Evolutionary conservation across 2,329 filamentous ascomycete genomes (phyloP), one percentile per base, ranked within the genome.

Genomic region (Trematosphaeria pertusa): DNA sequence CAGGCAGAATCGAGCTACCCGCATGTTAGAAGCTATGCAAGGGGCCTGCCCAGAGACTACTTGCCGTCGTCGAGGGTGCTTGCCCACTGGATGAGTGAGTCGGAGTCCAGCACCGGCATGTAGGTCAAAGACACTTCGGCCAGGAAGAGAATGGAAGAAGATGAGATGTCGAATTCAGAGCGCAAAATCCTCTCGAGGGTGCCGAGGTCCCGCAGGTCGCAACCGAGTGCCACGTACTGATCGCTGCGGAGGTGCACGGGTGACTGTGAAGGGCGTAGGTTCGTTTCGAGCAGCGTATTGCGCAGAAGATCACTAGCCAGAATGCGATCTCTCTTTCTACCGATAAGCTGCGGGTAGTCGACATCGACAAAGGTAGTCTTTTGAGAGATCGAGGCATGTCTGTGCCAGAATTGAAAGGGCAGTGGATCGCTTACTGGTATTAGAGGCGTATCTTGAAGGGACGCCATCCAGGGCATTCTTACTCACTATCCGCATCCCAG

Each of bases 71-170:
- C 81, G 38, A 95, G 76, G 9, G 75, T 82, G 43, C 84, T 83
- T n/a, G 88, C 87, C 91, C 91, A 97, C 39, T 78, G 68, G 21
- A 97, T 86, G 7, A 97, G 77, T 12, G 81, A 78, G 74, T 96
- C 87, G 5, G 91, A 86, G 31, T 84, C 85, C 17, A 81, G 70
- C 2, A 84, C 83, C 45, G 91, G 85, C 89, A 96, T 95, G 62
- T 96, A 96, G 1, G 91, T 94, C 31, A 96, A 83, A 3, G 91
- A 95, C 11, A 96, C 91, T 72, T 97, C 93, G 1, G 91, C 91
- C 19, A 91, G 81, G 61, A 94, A 96, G 18, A 97, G 75, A 2
- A 96, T 81, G 2, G 81, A 78, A 48, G 82, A 84, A 6, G 82
- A 74, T 1, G 79, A 66, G 12, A 87, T 66, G 30, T 86, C 75